phyloP scores from a whole-genome alignment of 345 rosid species.

The Tarenaya hassleriana region DNA sequence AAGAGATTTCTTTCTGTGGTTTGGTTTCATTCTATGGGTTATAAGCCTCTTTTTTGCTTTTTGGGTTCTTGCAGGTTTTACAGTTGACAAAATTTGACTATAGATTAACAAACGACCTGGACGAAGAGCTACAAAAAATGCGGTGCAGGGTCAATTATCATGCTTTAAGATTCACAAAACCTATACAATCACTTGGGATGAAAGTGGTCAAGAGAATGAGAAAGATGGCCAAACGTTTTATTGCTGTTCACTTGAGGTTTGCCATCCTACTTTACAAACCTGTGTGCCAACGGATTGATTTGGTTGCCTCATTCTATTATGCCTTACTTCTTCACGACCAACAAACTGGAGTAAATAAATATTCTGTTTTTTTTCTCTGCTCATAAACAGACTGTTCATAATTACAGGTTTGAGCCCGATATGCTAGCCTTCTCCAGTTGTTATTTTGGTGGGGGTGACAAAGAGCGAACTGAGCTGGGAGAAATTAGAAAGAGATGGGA shows the following conservation, averaged over 20 bases:
- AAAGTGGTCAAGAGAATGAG: conserved; percentile 69
- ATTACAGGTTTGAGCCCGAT: conserved; percentile 91
- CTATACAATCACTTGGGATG: conserved; percentile 72
- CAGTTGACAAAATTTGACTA: conserved; percentile 98
- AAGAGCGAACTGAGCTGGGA: conserved; percentile 78
- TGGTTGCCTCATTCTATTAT: conserved; percentile 1
- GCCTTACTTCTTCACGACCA: background rate
- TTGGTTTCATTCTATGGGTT: conserved; percentile 8
- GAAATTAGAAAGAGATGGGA: conserved; percentile 96
- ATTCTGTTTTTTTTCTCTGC: too few species aligned
- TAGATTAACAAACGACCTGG: conserved; percentile 84
- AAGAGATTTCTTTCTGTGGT: background rate
- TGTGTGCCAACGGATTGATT: background rate
- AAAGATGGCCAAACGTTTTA: conserved; percentile 66
- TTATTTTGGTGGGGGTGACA: conserved; percentile 98
- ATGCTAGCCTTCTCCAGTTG: conserved; percentile 99
- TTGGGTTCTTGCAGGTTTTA: conserved; percentile 62
- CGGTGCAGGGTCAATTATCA: conserved; percentile 94
- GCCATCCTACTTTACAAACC: conserved; percentile 7
- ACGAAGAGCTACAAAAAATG: conserved; percentile 79
- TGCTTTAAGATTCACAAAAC: conserved; percentile 80
- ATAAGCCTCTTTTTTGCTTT: conserved; percentile 8
- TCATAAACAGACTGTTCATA: conserved; percentile 8
- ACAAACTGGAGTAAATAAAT: too few species aligned
- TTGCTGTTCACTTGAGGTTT: conserved; percentile 93